Conservation (phyloP, 106 monocot genomes). For the Phalaenopsis equestris region DNA sequence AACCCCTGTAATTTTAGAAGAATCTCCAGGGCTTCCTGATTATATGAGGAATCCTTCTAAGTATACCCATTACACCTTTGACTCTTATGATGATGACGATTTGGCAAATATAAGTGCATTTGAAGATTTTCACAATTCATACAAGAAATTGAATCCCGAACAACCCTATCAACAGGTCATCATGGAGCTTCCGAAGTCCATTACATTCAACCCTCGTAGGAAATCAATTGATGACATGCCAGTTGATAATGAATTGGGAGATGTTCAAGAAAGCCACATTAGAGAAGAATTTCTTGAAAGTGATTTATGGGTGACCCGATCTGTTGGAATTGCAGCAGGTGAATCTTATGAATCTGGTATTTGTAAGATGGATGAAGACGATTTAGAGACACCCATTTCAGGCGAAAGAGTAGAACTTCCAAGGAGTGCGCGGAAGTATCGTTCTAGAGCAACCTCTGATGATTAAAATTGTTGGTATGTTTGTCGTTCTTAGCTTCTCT, state of each 20-base stretch:
- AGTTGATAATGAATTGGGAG: slow-evolving; percentile 20
- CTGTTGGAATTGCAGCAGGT: slow-evolving; percentile 28
- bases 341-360: slow-evolving; percentile 31
- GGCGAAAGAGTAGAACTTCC: neutral
- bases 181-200: slow-evolving; percentile 48
- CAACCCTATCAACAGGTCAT: slow-evolving; percentile 17
- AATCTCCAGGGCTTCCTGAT: slow-evolving; percentile 52
- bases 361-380: slow-evolving; percentile 70
- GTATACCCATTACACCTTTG: slow-evolving; percentile 62
- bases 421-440: slow-evolving; percentile 34
- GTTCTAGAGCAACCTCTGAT: slow-evolving; percentile 20
- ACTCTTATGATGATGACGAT: slow-evolving; percentile 29
- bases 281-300: slow-evolving; percentile 6
- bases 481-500: neutral
- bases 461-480: slow-evolving; percentile 12
- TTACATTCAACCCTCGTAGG: slow-evolving; percentile 68
- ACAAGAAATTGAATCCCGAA: slow-evolving; percentile 28
- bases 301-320: neutral
- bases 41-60: slow-evolving; percentile 80
- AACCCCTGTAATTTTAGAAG: slow-evolving; percentile 5
- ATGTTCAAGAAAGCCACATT: neutral
- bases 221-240: slow-evolving; percentile 33
- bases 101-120: slow-evolving; percentile 57
- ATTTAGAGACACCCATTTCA: neutral
- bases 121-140: slow-evolving; percentile 52